A percentile compares a stretch with the other conserved stretches of the same genome.
phyloP scores from a whole-genome alignment of 768 basidiomycete species.

The Strobilomyces echinocephalus region DNA sequence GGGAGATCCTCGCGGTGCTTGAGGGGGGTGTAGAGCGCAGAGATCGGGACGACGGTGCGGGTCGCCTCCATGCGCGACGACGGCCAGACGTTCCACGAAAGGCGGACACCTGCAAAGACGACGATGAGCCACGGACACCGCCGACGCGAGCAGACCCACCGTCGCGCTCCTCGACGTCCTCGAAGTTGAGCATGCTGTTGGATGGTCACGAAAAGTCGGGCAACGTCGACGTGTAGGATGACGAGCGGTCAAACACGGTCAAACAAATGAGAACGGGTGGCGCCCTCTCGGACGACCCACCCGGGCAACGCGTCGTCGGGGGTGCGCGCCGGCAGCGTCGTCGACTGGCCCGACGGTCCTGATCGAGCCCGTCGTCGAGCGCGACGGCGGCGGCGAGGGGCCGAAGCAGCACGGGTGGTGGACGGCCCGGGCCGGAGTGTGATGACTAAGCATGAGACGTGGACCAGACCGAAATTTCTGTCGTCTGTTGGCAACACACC shows the following conservation, averaged over 20 bases:
- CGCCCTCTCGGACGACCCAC: conserved; percentile 2
- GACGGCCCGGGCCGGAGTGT: too few relatives aligned
- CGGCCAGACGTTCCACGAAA: conserved; percentile 99
- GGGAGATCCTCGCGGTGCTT: conserved; percentile 93
- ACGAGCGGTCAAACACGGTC: conserved; percentile 15
- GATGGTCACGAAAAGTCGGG: conserved; percentile 16
- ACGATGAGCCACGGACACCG: too few relatives aligned
- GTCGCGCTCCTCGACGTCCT: conserved; percentile 96
- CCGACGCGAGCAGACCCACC: conserved; percentile 44
- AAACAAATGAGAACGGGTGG: conserved; percentile 11
- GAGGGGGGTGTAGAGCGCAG: conserved; percentile 94
- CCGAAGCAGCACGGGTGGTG: too few relatives aligned
- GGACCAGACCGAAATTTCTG: too few relatives aligned
- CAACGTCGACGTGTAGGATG: conserved; percentile 27
- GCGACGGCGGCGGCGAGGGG: too few relatives aligned
- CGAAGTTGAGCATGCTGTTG: conserved; percentile 71
- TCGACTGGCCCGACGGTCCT: too few relatives aligned
- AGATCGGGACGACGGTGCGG: conserved; percentile 94
- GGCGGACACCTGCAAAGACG: conserved; percentile 64
- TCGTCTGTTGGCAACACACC: conserved; percentile 1
- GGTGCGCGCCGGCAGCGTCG: neutral
- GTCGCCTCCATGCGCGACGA: conserved; percentile 98
- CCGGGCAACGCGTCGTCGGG: too few relatives aligned
- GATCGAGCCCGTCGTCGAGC: too few relatives aligned
- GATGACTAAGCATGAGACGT: too few relatives aligned